phyloP scores from a whole-genome alignment of 2,329 filamentous ascomycete genomes.

The Stagonosporopsis chrysanthemi region DNA sequence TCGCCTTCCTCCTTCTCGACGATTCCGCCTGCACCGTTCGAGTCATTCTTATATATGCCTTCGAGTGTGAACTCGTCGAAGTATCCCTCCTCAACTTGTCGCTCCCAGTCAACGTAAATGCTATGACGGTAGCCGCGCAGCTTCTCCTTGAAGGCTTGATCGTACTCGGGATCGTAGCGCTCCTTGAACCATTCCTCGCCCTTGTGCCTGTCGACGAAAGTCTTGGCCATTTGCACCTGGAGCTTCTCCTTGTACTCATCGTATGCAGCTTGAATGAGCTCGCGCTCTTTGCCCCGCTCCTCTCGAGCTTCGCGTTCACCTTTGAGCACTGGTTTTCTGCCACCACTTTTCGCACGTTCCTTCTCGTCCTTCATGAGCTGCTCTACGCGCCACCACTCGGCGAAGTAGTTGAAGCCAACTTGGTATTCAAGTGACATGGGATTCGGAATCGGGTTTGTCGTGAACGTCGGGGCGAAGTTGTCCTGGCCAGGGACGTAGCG shows the following conservation, averaged over 20 bases:
- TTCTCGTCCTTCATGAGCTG: conserved; percentile 84
- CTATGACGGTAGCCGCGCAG: conserved; percentile 81
- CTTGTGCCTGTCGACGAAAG: conserved; percentile 91
- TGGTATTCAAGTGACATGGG: conserved; percentile 78
- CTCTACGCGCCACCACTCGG: conserved; percentile 85
- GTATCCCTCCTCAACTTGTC: conserved; percentile 80
- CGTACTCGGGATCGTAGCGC: conserved; percentile 84
- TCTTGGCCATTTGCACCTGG: conserved; percentile 78
- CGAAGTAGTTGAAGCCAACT: conserved; percentile 84
- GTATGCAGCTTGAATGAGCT: conserved; percentile 75
- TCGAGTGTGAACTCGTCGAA: conserved; percentile 97
- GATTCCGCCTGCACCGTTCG: conserved; percentile 82
- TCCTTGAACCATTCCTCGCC: conserved; percentile 98
- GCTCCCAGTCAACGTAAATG: conserved; percentile 86
- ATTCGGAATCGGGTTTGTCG: conserved; percentile 73
- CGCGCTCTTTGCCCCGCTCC: conserved; percentile 80
- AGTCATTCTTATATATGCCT: conserved; percentile 91
- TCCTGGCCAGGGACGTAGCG: conserved; percentile 83
- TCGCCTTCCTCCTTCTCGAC: conserved; percentile 97
- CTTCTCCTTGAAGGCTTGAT: conserved; percentile 75
- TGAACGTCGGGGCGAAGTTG: conserved; percentile 57
- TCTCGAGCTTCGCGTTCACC: conserved; percentile 72
- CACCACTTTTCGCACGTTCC: conserved; percentile 73
- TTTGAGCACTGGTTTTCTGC: conserved; percentile 69
- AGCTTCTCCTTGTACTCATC: conserved; percentile 71